These are phyloP conservation scores for Xylaria sp. DNA, from an alignment of 2,329 filamentous ascomycete genomes.

Conservation along the genomic window DNA sequence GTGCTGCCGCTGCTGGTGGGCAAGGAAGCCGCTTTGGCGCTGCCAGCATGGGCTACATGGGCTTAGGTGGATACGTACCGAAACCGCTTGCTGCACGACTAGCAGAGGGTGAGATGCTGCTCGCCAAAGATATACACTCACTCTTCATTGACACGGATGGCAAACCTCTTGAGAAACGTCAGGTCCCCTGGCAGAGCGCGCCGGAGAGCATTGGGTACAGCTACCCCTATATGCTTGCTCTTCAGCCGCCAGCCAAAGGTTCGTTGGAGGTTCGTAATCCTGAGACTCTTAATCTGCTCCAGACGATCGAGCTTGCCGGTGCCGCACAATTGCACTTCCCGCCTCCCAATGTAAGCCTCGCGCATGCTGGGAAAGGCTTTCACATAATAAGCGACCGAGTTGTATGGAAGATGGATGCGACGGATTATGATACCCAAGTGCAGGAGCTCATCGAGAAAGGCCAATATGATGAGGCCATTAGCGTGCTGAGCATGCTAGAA, in stretches of 20 bases:
- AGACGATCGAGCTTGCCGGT: conserved; percentile 80
- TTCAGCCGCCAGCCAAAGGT: conserved; percentile 84
- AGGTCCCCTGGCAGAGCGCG: conserved; percentile 89
- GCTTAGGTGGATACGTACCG: conserved; percentile 87
- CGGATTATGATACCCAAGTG: conserved; percentile 89
- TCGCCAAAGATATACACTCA: conserved; percentile 98
- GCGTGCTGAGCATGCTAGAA: conserved; percentile 85
- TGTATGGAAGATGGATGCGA: conserved; percentile 95
- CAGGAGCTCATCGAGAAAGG: conserved; percentile 76
- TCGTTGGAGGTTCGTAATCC: conserved; percentile 90
- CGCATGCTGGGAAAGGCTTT: conserved; percentile 95
- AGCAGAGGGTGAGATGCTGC: conserved; percentile 79
- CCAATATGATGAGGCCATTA: conserved; percentile 89
- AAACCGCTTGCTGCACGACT: conserved; percentile 86
- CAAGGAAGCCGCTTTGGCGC: conserved; percentile 80
- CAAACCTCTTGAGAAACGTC: conserved; percentile 79
- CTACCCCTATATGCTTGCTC: conserved; percentile 90
- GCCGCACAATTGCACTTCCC: conserved; percentile 89
- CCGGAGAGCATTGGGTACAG: conserved; percentile 95
- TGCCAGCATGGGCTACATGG: conserved; percentile 95
- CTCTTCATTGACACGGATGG: conserved; percentile 87
- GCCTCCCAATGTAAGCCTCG: conserved; percentile 89
- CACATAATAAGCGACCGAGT: conserved; percentile 88
- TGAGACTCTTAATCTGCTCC: conserved; percentile 85
- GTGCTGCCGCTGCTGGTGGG: conserved; percentile 65